A percentile compares a stretch with the other conserved stretches of the same genome.
Conservation (phyloP, 1,284 basidiomycete species). For the Heterobasidion parviporum region DNA sequence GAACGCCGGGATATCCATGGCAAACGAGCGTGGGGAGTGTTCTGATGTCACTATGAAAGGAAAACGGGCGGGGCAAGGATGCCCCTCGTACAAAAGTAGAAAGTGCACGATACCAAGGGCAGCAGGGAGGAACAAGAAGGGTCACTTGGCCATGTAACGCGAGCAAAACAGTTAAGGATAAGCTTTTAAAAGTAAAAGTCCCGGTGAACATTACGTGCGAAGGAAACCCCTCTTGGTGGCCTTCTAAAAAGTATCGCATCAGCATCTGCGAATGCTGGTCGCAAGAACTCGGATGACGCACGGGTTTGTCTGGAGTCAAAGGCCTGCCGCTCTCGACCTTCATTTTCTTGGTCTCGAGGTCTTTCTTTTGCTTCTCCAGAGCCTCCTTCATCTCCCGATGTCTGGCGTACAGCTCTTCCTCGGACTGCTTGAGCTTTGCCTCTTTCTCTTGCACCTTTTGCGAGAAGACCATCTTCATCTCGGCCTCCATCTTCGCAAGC, state of each 20-base stretch:
- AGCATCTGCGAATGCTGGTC: neutral
- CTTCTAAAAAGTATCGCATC: constrained; percentile 28
- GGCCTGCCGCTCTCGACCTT: constrained; percentile 91
- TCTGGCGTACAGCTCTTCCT: constrained; percentile 94
- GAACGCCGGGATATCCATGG: constrained; percentile 47
- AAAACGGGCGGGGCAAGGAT: constrained; percentile 5
- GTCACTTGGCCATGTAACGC: constrained; percentile 21
- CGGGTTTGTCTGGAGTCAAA: constrained; percentile 85
- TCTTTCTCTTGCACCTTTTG: constrained; percentile 99
- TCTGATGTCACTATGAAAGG: constrained; percentile 9
- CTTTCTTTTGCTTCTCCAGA: constrained; percentile 91
- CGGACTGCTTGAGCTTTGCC: constrained; percentile 93
- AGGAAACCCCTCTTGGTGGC: constrained; percentile 74
- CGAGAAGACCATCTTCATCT: constrained; percentile 99
- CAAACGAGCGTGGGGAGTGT: constrained; percentile 48
- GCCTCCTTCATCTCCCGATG: constrained; percentile 99
- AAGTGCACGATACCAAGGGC: constrained; percentile 31
- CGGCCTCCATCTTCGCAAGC: constrained; percentile 96
- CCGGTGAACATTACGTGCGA: constrained; percentile 41
- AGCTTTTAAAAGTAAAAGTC: constrained; percentile 8
- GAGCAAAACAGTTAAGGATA: constrained; percentile 18
- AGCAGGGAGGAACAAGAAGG: constrained; percentile 22
- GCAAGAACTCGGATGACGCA: constrained; percentile 9
- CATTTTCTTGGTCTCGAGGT: constrained; percentile 98
- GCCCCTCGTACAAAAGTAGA: constrained; percentile 28